Evolutionary conservation across 1,139 yeast species (phyloP).

Genomic region (Candida sanyaensis): DNA sequence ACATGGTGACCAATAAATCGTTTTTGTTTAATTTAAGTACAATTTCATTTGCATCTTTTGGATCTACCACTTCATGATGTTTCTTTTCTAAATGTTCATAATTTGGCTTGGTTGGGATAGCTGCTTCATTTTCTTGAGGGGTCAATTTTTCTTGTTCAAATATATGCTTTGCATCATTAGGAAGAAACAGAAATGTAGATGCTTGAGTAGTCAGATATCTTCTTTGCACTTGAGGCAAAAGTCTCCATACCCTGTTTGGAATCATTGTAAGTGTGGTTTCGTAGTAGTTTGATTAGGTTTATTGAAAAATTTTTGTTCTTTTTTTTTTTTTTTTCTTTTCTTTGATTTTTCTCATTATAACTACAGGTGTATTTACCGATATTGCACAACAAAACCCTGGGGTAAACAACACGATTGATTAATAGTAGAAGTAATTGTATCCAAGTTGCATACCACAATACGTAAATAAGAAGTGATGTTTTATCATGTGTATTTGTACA

Average conservation of each 20-base stretch:
- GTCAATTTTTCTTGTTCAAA: constrained; percentile 36
- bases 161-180: constrained; percentile 31
- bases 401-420: no score
- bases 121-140: constrained; percentile 31
- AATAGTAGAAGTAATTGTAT: no score
- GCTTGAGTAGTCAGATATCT: constrained; percentile 11
- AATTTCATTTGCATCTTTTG: constrained; percentile 38
- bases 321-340: neutral
- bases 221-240: constrained; percentile 7
- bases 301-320: neutral
- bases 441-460: no score
- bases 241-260: constrained; percentile 2
- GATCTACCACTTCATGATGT: constrained; percentile 35
- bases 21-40: constrained; percentile 27
- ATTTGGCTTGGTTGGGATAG: constrained; percentile 35
- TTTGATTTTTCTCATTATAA: no score
- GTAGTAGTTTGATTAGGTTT: neutral
- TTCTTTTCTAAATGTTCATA: constrained; percentile 19
- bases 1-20: constrained; percentile 32
- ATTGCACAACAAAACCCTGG: no score
- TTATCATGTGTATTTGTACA: no score
- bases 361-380: no score
- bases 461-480: no score
- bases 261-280: neutral
- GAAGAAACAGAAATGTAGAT: constrained; percentile 28